Conservation (phyloP, 768 basidiomycete species). For the Xerocomellus intermedius region DNA sequence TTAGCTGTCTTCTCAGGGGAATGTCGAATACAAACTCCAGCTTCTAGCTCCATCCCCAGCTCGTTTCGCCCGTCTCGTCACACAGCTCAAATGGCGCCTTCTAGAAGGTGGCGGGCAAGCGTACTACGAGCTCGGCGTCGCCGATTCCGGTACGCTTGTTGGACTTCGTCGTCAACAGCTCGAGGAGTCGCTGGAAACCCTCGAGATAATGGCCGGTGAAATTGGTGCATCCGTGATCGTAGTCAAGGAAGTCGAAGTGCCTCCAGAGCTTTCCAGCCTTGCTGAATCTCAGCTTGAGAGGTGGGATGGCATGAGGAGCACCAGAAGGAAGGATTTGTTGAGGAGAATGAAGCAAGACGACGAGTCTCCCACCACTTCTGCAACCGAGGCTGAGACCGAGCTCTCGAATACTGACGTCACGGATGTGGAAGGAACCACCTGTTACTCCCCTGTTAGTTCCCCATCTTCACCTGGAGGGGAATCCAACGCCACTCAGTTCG, state of each 20-base stretch:
- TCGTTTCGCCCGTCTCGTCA: slow-evolving; percentile 82
- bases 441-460: slow-evolving; percentile 5
- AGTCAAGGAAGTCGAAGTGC: slow-evolving; percentile 84
- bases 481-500: not conserved
- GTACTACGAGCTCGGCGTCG: slow-evolving; percentile 80
- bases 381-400: slow-evolving; percentile 42
- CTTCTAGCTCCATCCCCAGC: slow-evolving; percentile 73
- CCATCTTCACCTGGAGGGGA: slow-evolving; percentile 5
- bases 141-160: slow-evolving; percentile 84
- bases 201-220: slow-evolving; percentile 93
- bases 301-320: slow-evolving; percentile 40
- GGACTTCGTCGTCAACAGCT: slow-evolving; percentile 75
- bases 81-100: slow-evolving; percentile 94
- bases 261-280: slow-evolving; percentile 44
- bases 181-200: slow-evolving; percentile 77
- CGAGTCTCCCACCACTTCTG: slow-evolving; percentile 33
- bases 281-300: slow-evolving; percentile 31
- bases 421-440: slow-evolving; percentile 36
- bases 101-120: slow-evolving; percentile 83
- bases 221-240: slow-evolving; percentile 91
- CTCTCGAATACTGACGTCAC: slow-evolving; percentile 36
- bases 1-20: slow-evolving; percentile 49
- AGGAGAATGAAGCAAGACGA: slow-evolving; percentile 28
- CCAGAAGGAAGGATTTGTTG: slow-evolving; percentile 34
- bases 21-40: slow-evolving; percentile 94